Evolutionary conservation across 371 early-diverging fungal species (phyloP), one percentile per base, ranked within the genome.

Genomic region (Syncephalis plumigaleata): DNA sequence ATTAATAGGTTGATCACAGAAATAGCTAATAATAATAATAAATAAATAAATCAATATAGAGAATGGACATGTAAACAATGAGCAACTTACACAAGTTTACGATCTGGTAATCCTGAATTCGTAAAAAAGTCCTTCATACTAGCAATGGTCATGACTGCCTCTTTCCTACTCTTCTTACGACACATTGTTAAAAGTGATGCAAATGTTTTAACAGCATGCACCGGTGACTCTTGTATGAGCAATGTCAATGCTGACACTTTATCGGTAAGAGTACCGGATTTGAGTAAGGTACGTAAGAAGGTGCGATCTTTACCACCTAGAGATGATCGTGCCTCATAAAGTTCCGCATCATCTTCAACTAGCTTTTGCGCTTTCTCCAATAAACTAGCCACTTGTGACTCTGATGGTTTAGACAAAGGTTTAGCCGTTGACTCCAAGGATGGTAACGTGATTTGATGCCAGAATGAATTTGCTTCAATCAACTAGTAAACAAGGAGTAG

Each of bases 171-270:
- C 70, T 91, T 91, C 67, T 91, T 90, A 46, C 72, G 64, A 4
- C 84, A 81, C 89, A 92, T 87, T 25, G 67, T 52, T 64, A 94
- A 68, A 47, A 93, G 62, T 39, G 84, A 81, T 38, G 84, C 80
- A 23, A 94, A 59, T n/a, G 74, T 67, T 47, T 67, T 66, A 39
- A 87, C 63, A 24, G 72, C 77, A 56, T 96, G 95, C 15, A 93
- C 44, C 1, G 97, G 94, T 2, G 91, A 85, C 54, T 87, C 89
- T 58, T 90, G 91, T 22, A 93, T 70, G 47, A 88, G 64, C 49
- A 96, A 68, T 0, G 92, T 91, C 51, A 96, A 58, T 5, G 95
- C 95, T 17, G 91, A 89, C 13, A 94, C 77, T 47, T 84, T 81
- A 73, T 96, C 97, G 51, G 75, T 79, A 45, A 87, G 61, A 13